These are phyloP conservation scores for Lenzites betulinus DNA, from an alignment of 768 basidiomycete species.

Conservation along the genomic window DNA sequence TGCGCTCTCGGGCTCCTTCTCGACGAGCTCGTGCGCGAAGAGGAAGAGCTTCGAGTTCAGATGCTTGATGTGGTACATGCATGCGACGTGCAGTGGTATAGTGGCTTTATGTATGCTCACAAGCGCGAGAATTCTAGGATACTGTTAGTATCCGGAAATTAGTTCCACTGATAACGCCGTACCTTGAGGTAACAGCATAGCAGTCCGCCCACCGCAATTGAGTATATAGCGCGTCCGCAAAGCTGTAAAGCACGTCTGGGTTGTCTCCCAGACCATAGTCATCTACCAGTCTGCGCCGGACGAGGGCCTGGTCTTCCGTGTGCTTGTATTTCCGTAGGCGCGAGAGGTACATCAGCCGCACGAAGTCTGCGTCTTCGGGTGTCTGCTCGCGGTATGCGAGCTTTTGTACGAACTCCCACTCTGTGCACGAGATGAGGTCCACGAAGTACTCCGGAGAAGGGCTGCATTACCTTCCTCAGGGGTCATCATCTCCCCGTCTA, in stretches of 20 bases:
- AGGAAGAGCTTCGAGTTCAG: conserved; percentile 93
- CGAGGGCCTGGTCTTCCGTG: conserved; percentile 75
- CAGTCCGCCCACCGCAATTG: conserved; percentile 86
- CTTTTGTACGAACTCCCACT: conserved; percentile 94
- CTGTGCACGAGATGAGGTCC: conserved; percentile 41
- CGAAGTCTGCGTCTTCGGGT: conserved; percentile 87
- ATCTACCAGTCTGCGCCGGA: conserved; percentile 75
- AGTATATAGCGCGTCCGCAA: conserved; percentile 25
- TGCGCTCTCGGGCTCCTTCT: conserved; percentile 89
- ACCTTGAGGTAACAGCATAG: conserved; percentile 85
- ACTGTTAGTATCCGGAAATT: neutral
- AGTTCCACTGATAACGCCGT: conserved; percentile 17
- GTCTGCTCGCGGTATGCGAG: conserved; percentile 83
- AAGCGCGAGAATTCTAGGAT: conserved; percentile 74
- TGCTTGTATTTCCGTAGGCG: conserved; percentile 92
- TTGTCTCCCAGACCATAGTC: conserved; percentile 88
- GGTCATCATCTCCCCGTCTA: conserved; percentile 95
- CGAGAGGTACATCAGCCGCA: conserved; percentile 89
- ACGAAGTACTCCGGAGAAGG: neutral
- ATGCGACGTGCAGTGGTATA: conserved; percentile 93
- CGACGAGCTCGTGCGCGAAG: conserved; percentile 94
- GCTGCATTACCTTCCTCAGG: conserved; percentile 82
- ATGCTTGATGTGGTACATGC: conserved; percentile 95
- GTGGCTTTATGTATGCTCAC: conserved; percentile 88
- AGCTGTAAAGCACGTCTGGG: conserved; percentile 83